A percentile compares a stretch with the other conserved stretches of the same genome.
These are phyloP conservation scores for Psophocarpus tetragonolobus DNA, from an alignment of 306 rosid genomes.

Conservation along the genomic window DNA sequence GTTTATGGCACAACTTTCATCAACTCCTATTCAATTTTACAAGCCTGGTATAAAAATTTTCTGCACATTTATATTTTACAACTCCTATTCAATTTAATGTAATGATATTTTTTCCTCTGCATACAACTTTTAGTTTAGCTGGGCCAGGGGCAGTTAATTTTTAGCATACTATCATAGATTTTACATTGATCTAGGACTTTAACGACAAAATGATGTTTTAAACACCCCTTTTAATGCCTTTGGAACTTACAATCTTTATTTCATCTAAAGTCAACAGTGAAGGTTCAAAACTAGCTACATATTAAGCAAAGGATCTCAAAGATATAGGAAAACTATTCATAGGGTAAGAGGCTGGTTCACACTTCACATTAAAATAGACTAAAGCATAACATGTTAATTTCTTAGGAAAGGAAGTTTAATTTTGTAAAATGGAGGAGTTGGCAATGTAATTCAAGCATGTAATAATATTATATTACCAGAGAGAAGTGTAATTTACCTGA, in stretches of 20 bases:
- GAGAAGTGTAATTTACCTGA: neutral
- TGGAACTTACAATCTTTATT: slow-evolving; percentile 1
- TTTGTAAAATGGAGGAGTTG: neutral
- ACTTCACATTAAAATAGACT: neutral
- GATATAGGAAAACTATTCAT: neutral
- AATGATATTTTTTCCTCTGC: neutral
- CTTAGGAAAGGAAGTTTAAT: neutral
- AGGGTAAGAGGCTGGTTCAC: neutral
- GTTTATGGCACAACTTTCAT: slow-evolving; percentile 33
- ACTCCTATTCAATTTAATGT: neutral
- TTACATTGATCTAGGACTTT: neutral
- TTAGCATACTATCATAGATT: neutral
- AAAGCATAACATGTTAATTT: neutral
- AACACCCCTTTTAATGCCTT: neutral
- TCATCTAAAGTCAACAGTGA: neutral
- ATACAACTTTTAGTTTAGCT: neutral
- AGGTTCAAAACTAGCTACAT: neutral
- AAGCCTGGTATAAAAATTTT: neutral
- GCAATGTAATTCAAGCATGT: neutral
- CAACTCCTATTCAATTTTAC: slow-evolving; percentile 8
- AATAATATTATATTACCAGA: neutral
- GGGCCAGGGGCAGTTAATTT: neutral
- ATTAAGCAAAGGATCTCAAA: neutral
- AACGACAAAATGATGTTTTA: neutral
- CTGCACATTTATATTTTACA: slow-evolving; percentile 14